Evolutionary conservation across 768 basidiomycete genomes (phyloP).

Genomic region (Tubosaeta sp.): DNA sequence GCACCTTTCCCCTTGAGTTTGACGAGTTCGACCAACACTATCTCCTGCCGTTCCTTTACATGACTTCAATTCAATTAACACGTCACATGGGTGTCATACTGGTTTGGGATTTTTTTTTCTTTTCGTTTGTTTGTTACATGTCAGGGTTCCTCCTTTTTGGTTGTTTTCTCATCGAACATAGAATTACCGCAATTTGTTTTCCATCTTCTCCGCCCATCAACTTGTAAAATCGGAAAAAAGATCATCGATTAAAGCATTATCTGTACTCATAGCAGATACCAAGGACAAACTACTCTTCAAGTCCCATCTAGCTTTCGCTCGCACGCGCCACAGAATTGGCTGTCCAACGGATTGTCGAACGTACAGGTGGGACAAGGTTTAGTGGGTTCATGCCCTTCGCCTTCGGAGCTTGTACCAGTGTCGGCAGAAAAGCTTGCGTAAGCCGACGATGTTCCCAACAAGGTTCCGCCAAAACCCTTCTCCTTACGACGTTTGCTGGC

Average conservation of each 20-base stretch:
- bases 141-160: slow-evolving; percentile 21
- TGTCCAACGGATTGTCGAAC: slow-evolving; percentile 46
- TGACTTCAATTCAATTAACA: slow-evolving; percentile 23
- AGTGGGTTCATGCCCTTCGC: slow-evolving; percentile 24
- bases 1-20: slow-evolving; percentile 25
- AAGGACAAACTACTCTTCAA: slow-evolving; percentile 19
- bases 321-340: slow-evolving; percentile 44
- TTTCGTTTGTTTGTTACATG: slow-evolving; percentile 11
- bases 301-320: slow-evolving; percentile 28
- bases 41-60: slow-evolving; percentile 24
- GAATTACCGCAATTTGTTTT: slow-evolving; percentile 19
- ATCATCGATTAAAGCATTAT: slow-evolving; percentile 32
- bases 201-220: slow-evolving; percentile 4
- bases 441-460: slow-evolving; percentile 46
- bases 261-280: slow-evolving; percentile 32
- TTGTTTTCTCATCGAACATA: slow-evolving; percentile 29
- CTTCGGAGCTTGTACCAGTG: slow-evolving; percentile 33
- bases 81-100: slow-evolving; percentile 20
- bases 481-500: slow-evolving; percentile 43
- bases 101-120: slow-evolving; percentile 26
- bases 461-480: slow-evolving; percentile 69
- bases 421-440: slow-evolving; percentile 28
- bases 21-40: slow-evolving; percentile 14
- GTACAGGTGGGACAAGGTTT: slow-evolving; percentile 58
- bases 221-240: slow-evolving; percentile 23